Conservation (phyloP, 495 filamentous ascomycete genomes). For the Tuber borchii region DNA sequence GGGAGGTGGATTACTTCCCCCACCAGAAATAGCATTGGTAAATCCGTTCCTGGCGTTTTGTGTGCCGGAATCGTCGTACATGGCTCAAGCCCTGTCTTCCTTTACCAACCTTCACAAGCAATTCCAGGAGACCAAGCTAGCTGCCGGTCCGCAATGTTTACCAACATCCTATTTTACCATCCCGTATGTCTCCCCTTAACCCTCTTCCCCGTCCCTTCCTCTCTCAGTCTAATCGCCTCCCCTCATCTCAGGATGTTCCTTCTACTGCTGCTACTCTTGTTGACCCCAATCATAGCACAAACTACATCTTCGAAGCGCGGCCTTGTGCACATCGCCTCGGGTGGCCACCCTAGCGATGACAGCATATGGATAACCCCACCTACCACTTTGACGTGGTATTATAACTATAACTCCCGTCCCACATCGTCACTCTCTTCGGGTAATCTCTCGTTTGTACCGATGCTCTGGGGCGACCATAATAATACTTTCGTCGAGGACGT, state of each 20-base stretch:
- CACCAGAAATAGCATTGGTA: background rate
- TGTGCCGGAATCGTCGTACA: background rate
- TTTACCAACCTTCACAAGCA: background rate
- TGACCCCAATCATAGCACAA: conserved; percentile 40
- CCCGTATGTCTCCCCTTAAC: background rate
- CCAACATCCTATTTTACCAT: background rate
- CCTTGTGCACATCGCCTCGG: conserved; percentile 56
- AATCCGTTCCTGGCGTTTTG: background rate
- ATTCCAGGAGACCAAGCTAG: background rate
- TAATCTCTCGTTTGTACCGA: conserved; percentile 66
- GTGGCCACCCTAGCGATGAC: conserved; percentile 52
- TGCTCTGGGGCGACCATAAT: conserved; percentile 62
- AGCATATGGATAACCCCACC: conserved; percentile 51
- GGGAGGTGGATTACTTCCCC: background rate
- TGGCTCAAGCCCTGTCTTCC: background rate
- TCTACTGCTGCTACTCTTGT: conserved; percentile 26
- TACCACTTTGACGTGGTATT: conserved; percentile 70
- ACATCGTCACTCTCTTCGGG: conserved; percentile 46
- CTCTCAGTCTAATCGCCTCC: background rate
- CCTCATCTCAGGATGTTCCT: conserved; percentile 31
- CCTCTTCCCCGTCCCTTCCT: background rate
- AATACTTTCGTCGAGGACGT: conserved; percentile 46
- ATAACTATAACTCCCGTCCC: conserved; percentile 62
- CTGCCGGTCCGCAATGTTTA: background rate
- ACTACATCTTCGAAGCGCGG: conserved; percentile 60